phyloP scores from a whole-genome alignment of 257 asterid genomes.

The Euphrasia confusa region DNA sequence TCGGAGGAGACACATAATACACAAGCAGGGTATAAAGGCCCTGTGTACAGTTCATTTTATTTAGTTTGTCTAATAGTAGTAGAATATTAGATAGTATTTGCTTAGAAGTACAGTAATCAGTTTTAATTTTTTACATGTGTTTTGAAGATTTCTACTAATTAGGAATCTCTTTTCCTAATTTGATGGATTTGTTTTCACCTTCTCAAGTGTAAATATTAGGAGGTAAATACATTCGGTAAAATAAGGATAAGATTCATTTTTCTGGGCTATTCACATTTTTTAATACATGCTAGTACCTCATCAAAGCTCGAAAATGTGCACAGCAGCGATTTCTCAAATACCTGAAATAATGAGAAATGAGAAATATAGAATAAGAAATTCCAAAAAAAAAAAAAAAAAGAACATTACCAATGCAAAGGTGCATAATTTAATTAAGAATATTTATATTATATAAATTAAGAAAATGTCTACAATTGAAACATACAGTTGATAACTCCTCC shows the following conservation, averaged over 20 bases:
- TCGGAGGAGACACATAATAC: constrained; percentile 7
- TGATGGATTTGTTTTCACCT: too few species aligned
- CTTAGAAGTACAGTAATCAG: too few species aligned
- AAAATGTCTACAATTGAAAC: constrained; percentile 24
- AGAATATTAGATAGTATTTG: too few species aligned
- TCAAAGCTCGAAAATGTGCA: constrained; percentile 74
- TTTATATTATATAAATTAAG: neutral
- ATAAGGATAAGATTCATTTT: too few species aligned
- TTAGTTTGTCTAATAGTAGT: too few species aligned
- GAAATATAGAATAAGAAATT: constrained; percentile 11
- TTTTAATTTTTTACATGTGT: too few species aligned
- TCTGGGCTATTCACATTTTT: neutral
- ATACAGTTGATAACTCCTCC: constrained; percentile 67
- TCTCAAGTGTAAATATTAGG: too few species aligned
- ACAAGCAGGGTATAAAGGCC: neutral
- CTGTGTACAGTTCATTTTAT: too few species aligned
- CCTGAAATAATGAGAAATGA: constrained; percentile 45
- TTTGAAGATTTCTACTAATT: too few species aligned
- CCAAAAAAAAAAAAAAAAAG: constrained; percentile 8
- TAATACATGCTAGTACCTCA: constrained; percentile 50
- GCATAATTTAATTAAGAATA: neutral
- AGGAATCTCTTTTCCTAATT: too few species aligned
- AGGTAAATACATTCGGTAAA: too few species aligned
- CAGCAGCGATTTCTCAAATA: constrained; percentile 72
- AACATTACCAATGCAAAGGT: constrained; percentile 2